Evolutionary conservation across 2,329 filamentous ascomycete species (phyloP), one percentile per base, ranked within the genome.

Genomic region (Apiospora sp.): DNA sequence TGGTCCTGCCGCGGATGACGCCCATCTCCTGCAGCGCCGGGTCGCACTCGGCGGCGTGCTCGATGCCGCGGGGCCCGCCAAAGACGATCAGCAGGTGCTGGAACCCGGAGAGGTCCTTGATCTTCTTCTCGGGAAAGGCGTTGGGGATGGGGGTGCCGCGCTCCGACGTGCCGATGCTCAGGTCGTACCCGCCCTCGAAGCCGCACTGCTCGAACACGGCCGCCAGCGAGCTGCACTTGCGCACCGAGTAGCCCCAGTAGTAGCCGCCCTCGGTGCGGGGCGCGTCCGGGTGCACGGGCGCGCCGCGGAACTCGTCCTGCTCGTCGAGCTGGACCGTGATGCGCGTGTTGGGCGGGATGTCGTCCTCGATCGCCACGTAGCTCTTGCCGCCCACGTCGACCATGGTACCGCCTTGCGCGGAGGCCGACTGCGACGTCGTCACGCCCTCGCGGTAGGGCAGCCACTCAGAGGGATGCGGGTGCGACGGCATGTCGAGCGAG

Each of bases 121-220:
- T 81, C 79, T 82, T 86, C 74, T 77, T 81, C 14, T 82, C 79
- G 0, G 85, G 85, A 73, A 88, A 88, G 2, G 81, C 84, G 69
- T 82, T 82, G n/a, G 82, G 84, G 24, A 86, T 81, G 0, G 89
- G 83, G 48, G 85, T 77, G 70, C 94, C 92, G 74, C 93, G 90
- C 83, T 97, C 94, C 3, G 93, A 96, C 0, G 94, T 97, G 22
- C 94, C 94, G 76, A 97, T 91, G 76, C 91, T 94, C 72, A 95
- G 77, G 81, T 97, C 94, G 82, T 97, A 97, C 16, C 94, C 94
- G 67, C 89, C 90, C 72, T 93, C 90, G 79, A 90, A 94, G 0
- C 90, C 87, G 75, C 90, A 92, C 80, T 95, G 93, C 4, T 93
- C 95, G 78, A 96, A 95, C 10, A 97, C 90, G 6, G 88, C 85